Evolutionary conservation across 352 stramenopile genomes (phyloP).

Genomic region (Pythium myriotylum): DNA sequence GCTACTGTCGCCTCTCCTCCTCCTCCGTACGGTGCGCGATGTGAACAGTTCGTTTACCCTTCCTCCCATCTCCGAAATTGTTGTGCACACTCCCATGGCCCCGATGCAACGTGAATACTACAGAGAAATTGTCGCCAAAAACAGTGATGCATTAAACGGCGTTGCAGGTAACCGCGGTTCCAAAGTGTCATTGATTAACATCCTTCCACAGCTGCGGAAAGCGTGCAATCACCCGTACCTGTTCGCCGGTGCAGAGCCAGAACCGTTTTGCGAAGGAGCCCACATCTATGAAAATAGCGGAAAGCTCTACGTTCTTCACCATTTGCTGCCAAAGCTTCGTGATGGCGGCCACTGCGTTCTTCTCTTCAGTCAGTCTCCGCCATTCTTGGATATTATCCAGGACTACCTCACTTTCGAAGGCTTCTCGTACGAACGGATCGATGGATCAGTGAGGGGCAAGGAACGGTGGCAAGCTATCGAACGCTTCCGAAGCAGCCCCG

Average conservation of each 20-base stretch:
- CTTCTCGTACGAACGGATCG: conserved; percentile 79
- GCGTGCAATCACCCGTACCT: conserved; percentile 92
- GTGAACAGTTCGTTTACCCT: conserved; percentile 71
- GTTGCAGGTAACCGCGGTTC: conserved; percentile 16
- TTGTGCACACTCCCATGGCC: conserved; percentile 75
- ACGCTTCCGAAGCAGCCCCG: conserved; percentile 78
- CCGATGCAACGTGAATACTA: conserved; percentile 84
- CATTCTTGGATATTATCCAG: conserved; percentile 80
- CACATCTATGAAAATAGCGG: conserved; percentile 81
- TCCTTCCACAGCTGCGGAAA: conserved; percentile 94
- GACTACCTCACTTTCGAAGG: conserved; percentile 77
- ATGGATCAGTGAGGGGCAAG: conserved; percentile 74
- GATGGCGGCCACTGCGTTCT: conserved; percentile 83
- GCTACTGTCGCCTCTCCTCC: conserved; percentile 57
- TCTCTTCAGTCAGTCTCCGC: conserved; percentile 79
- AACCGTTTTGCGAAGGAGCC: conserved; percentile 71
- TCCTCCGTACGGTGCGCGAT: conserved; percentile 71
- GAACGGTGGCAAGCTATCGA: conserved; percentile 84
- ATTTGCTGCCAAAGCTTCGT: conserved; percentile 78
- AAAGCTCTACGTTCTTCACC: conserved; percentile 86
- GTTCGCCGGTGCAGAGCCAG: conserved; percentile 79
- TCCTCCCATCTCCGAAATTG: conserved; percentile 72
- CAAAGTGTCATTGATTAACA: conserved; percentile 93
- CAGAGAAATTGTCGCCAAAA: conserved; percentile 76
- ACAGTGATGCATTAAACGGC: conserved; percentile 56